Evolutionary conservation across 2,329 filamentous ascomycete genomes (phyloP).

Genomic region (Blastomyces parvus): DNA sequence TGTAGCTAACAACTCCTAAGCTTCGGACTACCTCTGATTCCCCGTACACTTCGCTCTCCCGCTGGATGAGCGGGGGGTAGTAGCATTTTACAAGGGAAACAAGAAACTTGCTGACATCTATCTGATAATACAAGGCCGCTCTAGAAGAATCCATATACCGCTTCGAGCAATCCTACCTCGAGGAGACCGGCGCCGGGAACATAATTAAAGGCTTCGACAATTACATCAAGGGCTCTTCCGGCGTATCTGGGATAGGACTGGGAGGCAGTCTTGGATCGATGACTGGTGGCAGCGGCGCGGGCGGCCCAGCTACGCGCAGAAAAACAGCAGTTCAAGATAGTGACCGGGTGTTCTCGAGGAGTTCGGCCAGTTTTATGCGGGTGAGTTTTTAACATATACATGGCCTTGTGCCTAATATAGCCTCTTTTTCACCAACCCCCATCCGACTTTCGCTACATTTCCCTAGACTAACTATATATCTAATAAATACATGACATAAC

Average conservation of each 20-base stretch:
- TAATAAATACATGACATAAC: neutral
- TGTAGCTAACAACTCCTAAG: neutral
- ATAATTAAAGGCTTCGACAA: conserved; percentile 97
- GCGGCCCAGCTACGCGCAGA: conserved; percentile 28
- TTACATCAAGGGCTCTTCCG: conserved; percentile 80
- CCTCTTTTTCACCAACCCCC: neutral
- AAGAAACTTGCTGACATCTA: neutral
- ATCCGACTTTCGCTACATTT: neutral
- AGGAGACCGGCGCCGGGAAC: conserved; percentile 79
- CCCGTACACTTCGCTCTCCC: neutral
- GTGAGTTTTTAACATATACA: too few species aligned
- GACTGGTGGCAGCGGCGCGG: conserved; percentile 24
- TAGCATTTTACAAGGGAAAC: neutral
- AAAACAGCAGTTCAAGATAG: conserved; percentile 38
- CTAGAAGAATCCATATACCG: conserved; percentile 75
- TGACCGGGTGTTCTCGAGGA: conserved; percentile 41
- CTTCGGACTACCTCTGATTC: neutral
- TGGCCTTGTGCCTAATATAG: too few species aligned
- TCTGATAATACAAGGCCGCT: conserved; percentile 34
- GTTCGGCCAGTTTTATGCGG: conserved; percentile 41
- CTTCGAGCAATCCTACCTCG: conserved; percentile 79
- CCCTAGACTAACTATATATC: neutral
- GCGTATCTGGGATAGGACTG: conserved; percentile 33
- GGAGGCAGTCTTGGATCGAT: conserved; percentile 16
- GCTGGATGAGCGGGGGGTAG: neutral